Evolutionary conservation across 140 eudicot genomes (phyloP).

Genomic region (Senecio squalidus): DNA sequence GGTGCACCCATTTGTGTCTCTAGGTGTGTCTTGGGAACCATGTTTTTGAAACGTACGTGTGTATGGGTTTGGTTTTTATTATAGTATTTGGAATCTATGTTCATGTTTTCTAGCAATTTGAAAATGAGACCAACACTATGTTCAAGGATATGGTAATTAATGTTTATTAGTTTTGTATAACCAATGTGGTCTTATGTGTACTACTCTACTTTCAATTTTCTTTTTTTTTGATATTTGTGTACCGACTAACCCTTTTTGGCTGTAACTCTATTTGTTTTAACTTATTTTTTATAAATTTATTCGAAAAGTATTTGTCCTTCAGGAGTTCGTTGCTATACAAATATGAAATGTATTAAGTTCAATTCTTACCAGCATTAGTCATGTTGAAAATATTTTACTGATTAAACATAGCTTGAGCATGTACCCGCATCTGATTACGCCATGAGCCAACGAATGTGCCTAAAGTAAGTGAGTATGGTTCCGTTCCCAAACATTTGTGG

Average conservation of each 20-base stretch:
- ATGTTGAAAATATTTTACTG: no score
- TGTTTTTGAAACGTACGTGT: constrained; percentile 21
- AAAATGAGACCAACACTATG: constrained; percentile 26
- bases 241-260: not conserved
- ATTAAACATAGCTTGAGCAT: no score
- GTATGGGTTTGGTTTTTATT: constrained; percentile 12
- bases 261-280: no score
- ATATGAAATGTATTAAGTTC: no score
- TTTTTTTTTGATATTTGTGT: constrained; percentile 15
- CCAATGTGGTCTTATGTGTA: constrained; percentile 21
- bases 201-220: constrained; percentile 11
- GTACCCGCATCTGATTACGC: no score
- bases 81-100: constrained; percentile 14
- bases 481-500: no score
- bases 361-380: no score
- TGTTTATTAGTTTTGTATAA: constrained; percentile 2
- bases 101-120: constrained; percentile 21
- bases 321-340: no score
- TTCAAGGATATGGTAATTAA: constrained; percentile 14
- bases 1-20: constrained; percentile 36
- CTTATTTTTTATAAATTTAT: no score
- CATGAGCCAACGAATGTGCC: no score
- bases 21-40: constrained; percentile 11
- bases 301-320: not conserved
- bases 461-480: no score